Conservation (phyloP, 2,329 filamentous ascomycete species). For the Allantophomopsis cytisporea region DNA sequence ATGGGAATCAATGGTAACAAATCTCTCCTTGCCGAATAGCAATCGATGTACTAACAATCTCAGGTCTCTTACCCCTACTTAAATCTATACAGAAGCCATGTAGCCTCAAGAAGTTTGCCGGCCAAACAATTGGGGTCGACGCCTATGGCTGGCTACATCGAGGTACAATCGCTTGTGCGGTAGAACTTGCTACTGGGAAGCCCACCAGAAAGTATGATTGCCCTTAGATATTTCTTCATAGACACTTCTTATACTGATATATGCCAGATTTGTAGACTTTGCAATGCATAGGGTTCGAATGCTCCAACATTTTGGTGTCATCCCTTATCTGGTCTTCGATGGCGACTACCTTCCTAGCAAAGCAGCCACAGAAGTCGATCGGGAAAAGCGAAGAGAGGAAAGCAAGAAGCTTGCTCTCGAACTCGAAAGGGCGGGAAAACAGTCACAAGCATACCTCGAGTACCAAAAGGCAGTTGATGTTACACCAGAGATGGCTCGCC, state of each 20-base stretch:
- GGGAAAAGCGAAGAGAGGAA: constrained; percentile 63
- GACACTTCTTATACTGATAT: constrained; percentile 7
- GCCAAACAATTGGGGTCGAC: constrained; percentile 86
- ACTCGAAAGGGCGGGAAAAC: constrained; percentile 68
- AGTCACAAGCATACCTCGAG: constrained; percentile 67
- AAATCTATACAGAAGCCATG: constrained; percentile 92
- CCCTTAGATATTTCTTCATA: neutral
- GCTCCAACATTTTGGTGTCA: constrained; percentile 86
- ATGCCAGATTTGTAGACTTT: constrained; percentile 69
- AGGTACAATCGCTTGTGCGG: constrained; percentile 77
- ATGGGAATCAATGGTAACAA: constrained; percentile 15
- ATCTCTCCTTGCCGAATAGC: neutral
- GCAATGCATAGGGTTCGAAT: constrained; percentile 84
- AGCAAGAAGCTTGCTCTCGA: constrained; percentile 66
- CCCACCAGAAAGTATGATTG: constrained; percentile 67
- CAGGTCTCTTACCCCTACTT: constrained; percentile 77
- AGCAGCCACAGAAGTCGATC: constrained; percentile 67
- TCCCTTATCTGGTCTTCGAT: constrained; percentile 92
- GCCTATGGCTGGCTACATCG: constrained; percentile 98
- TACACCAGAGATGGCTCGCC: constrained; percentile 87
- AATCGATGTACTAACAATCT: neutral
- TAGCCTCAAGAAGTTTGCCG: constrained; percentile 74
- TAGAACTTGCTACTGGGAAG: constrained; percentile 79
- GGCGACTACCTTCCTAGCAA: constrained; percentile 94
- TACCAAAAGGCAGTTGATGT: constrained; percentile 93